These are phyloP conservation scores for Rhizomucor pusillus DNA, from an alignment of 371 early-diverging fungal species.

Conservation along the genomic window DNA sequence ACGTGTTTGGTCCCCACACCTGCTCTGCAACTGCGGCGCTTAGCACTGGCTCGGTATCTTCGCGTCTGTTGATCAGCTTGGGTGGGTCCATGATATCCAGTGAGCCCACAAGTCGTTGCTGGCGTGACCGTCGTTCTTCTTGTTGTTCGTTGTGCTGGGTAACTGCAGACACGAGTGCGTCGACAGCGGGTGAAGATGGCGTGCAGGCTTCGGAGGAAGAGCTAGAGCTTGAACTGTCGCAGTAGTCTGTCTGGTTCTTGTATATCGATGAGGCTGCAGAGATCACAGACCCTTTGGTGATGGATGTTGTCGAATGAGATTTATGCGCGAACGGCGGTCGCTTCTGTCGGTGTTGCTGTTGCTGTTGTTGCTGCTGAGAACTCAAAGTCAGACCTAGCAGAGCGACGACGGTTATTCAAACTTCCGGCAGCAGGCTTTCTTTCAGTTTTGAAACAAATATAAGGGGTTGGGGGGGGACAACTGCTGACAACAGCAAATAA, in stretches of 20 bases:
- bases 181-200: conserved; percentile 15
- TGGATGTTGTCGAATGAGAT: conserved; percentile 26
- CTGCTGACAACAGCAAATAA: neutral
- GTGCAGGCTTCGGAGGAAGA: neutral
- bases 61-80: conserved; percentile 38
- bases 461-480: neutral
- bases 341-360: conserved; percentile 4
- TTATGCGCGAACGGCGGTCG: conserved; percentile 20
- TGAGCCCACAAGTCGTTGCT: conserved; percentile 7
- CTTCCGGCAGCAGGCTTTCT: too few relatives aligned
- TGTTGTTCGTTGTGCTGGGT: conserved; percentile 7
- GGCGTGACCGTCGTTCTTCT: conserved; percentile 5
- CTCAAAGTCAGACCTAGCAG: conserved; percentile 2
- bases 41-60: conserved; percentile 53
- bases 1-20: conserved; percentile 19
- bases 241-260: conserved; percentile 2
- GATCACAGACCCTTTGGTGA: conserved; percentile 24
- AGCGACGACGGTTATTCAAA: conserved; percentile 1
- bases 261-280: conserved; percentile 14
- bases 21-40: conserved; percentile 42
- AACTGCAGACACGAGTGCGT: conserved; percentile 17
- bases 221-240: conserved; percentile 1
- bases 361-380: conserved; percentile 4
- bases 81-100: conserved; percentile 15
- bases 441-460: too few relatives aligned